These are phyloP conservation scores for Monosporascus sp. DNA, from an alignment of 2,329 filamentous ascomycete species.

Conservation along the genomic window DNA sequence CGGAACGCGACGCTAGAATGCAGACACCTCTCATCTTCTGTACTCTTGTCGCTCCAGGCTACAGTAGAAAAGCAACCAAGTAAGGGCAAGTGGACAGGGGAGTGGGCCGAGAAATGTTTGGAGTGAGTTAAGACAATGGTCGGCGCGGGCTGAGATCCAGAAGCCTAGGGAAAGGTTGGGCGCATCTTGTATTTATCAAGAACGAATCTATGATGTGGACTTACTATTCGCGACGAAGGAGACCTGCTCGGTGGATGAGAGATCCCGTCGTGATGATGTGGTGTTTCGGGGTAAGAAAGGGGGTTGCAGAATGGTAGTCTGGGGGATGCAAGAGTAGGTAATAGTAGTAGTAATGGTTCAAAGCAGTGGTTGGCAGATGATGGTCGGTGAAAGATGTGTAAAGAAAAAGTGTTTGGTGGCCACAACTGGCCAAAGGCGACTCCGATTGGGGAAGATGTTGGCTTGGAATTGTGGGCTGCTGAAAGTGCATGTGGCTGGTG, in stretches of 20 bases:
- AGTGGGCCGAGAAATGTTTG: conserved; percentile 8
- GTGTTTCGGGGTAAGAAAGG: conserved; percentile 24
- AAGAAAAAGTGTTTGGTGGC: conserved; percentile 1
- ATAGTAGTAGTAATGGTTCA: background rate
- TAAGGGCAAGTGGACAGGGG: conserved; percentile 20
- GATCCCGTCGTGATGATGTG: conserved; percentile 26
- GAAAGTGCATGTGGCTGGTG: background rate
- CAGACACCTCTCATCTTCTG: background rate
- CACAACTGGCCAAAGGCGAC: background rate
- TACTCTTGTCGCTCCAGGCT: conserved; percentile 17
- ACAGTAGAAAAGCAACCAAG: conserved; percentile 20
- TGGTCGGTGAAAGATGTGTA: background rate
- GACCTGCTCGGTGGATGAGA: conserved; percentile 31
- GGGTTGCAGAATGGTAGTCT: conserved; percentile 1
- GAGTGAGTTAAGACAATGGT: background rate
- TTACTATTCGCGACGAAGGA: conserved; percentile 28
- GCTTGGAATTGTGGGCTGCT: conserved; percentile 2
- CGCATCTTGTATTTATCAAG: background rate
- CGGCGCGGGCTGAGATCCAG: background rate
- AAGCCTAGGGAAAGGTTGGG: background rate
- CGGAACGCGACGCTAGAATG: background rate
- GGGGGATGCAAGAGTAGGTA: conserved; percentile 5
- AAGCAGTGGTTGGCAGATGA: background rate
- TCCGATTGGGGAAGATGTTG: background rate
- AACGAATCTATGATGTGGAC: conserved; percentile 7